Percentiles rank a stretch among this genome's conserved stretches.
phyloP scores from a whole-genome alignment of 2,329 filamentous ascomycete species.

The Apiospora saccharicola region DNA sequence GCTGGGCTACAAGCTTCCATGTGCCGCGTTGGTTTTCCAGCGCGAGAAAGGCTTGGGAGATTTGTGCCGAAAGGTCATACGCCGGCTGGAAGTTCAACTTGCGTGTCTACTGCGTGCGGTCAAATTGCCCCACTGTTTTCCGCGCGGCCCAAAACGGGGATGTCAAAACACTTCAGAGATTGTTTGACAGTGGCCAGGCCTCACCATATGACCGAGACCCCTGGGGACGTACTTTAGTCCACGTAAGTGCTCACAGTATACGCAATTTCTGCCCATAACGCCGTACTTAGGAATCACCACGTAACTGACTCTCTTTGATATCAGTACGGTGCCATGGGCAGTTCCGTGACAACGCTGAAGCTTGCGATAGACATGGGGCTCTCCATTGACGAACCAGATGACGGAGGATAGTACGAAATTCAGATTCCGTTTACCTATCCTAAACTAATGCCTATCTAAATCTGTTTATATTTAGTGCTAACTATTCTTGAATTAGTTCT shows the following conservation, averaged over 20 bases:
- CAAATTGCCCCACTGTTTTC: accelerated
- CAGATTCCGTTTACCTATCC: no score
- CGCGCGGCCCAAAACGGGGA: not conserved
- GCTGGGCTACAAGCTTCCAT: not conserved
- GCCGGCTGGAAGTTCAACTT: not conserved
- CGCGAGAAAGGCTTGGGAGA: not conserved
- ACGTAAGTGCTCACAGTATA: not conserved
- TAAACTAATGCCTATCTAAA: no score
- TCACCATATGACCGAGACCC: not conserved
- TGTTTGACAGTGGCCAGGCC: not conserved
- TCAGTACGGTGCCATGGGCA: not conserved
- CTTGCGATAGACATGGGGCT: no score
- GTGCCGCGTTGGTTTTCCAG: not conserved
- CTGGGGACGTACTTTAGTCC: not conserved
- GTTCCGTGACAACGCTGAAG: no score
- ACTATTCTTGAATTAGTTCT: not conserved
- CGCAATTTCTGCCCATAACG: no score
- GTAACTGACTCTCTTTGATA: no score
- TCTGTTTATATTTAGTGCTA: no score
- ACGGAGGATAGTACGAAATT: no score
- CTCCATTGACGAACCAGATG: no score
- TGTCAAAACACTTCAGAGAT: not conserved
- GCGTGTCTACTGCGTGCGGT: not conserved
- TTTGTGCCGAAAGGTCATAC: not conserved
- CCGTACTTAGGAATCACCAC: no score